phyloP scores from a whole-genome alignment of 345 rosid species.

The Microcos paniculata region DNA sequence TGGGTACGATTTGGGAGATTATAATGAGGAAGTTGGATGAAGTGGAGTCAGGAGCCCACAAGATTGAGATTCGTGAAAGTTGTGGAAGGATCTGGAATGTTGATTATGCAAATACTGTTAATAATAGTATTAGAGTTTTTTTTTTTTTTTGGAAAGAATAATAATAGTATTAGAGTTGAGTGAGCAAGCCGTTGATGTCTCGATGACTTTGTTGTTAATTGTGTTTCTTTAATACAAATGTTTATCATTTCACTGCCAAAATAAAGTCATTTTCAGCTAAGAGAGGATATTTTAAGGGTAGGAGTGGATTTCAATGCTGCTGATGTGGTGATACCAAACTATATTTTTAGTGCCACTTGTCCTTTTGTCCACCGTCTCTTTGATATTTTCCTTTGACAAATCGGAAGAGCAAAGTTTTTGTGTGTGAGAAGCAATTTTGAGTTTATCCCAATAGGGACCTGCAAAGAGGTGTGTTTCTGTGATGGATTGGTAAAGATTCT shows the following conservation, averaged over 20 bases:
- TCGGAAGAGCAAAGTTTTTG: neutral
- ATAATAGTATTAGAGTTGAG: no score
- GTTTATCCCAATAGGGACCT: neutral
- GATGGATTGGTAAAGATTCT: neutral
- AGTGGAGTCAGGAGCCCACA: conserved; percentile 11
- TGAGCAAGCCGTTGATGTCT: neutral
- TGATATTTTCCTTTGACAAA: neutral
- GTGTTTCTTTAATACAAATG: neutral
- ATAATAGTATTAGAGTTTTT: no score
- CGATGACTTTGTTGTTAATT: no score
- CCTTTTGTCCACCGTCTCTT: neutral
- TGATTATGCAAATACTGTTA: neutral
- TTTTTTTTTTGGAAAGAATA: no score
- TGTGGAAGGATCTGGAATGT: conserved; percentile 56
- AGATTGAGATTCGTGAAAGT: conserved; percentile 22
- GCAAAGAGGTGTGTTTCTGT: neutral
- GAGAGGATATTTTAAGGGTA: neutral
- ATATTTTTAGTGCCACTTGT: neutral
- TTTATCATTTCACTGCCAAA: conserved; percentile 10
- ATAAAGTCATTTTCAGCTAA: neutral
- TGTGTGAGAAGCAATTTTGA: neutral
- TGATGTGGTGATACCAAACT: neutral
- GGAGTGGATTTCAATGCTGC: neutral
- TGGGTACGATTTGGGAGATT: neutral
- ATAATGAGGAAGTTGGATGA: neutral